These are phyloP conservation scores for Triticum urartu DNA, from an alignment of 176 grass and related monocot genomes.

Conservation along the genomic window DNA sequence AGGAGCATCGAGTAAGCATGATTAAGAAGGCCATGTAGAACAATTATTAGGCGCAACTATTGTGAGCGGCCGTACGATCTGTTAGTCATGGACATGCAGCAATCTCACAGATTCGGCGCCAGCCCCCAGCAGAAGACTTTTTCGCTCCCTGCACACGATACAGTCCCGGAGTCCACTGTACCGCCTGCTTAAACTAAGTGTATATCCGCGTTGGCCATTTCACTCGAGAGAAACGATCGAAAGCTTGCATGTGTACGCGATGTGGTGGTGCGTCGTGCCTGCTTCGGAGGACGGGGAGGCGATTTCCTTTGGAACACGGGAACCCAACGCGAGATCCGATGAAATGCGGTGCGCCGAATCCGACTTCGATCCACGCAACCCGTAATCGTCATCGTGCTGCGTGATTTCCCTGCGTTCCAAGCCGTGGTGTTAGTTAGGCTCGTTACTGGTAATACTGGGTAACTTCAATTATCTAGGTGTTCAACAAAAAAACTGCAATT, in stretches of 20 bases:
- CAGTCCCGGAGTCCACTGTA: conserved; percentile 10
- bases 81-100: conserved; percentile 30
- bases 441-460: no score
- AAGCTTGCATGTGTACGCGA: not conserved
- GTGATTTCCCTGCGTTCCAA: conserved; percentile 9
- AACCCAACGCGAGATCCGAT: conserved; percentile 48
- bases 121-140: conserved; percentile 37
- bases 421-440: not conserved
- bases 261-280: not conserved
- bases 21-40: not conserved
- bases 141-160: conserved; percentile 26
- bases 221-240: not conserved
- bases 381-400: not conserved
- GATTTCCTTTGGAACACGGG: conserved; percentile 40
- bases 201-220: conserved; percentile 7
- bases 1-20: no score
- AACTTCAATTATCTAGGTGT: no score
- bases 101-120: conserved; percentile 41
- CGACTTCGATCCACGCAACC: conserved; percentile 34
- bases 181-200: conserved; percentile 11
- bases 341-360: conserved; percentile 46
- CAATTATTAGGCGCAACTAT: not conserved
- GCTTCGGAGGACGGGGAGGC: conserved; percentile 11
- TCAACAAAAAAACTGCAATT: no score
- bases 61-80: conserved; percentile 26